Conservation (phyloP, 345 rosid genomes). For the Hibiscus tridactylites region DNA sequence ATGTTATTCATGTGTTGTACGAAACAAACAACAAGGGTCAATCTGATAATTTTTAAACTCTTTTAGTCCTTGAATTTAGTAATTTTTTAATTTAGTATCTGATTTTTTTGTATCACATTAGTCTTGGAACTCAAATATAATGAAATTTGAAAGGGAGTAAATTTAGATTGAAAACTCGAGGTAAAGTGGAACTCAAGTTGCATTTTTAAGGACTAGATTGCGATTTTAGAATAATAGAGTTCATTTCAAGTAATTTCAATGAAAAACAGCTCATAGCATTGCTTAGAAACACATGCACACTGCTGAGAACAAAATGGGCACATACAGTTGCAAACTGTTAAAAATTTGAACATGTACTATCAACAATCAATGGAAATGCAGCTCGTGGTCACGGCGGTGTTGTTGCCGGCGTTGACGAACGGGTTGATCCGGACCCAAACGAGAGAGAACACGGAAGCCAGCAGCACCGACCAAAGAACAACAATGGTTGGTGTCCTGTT, state of each 20-base stretch:
- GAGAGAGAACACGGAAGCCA: slow-evolving; percentile 93
- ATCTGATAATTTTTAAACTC: no score
- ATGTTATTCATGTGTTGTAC: no score
- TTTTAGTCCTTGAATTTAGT: no score
- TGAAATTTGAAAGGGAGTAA: no score
- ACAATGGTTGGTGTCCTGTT: slow-evolving; percentile 94
- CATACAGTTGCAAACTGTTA: neutral
- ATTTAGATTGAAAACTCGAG: no score
- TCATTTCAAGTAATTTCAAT: neutral
- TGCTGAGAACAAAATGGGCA: neutral
- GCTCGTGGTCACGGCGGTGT: slow-evolving; percentile 25
- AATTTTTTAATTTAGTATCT: no score
- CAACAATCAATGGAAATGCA: slow-evolving; percentile 86
- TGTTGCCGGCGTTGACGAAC: slow-evolving; percentile 34
- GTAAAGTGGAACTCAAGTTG: neutral
- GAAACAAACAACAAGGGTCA: no score
- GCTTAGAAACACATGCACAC: neutral
- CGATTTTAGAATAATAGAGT: neutral
- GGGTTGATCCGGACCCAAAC: slow-evolving; percentile 94
- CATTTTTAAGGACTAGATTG: neutral
- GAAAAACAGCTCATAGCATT: neutral
- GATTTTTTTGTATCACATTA: no score
- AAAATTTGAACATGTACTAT: neutral
- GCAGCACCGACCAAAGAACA: slow-evolving; percentile 83
- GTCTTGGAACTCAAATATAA: no score